phyloP scores from a whole-genome alignment of 192 early-diverging fungal species.

The Dimargaris verticillata region DNA sequence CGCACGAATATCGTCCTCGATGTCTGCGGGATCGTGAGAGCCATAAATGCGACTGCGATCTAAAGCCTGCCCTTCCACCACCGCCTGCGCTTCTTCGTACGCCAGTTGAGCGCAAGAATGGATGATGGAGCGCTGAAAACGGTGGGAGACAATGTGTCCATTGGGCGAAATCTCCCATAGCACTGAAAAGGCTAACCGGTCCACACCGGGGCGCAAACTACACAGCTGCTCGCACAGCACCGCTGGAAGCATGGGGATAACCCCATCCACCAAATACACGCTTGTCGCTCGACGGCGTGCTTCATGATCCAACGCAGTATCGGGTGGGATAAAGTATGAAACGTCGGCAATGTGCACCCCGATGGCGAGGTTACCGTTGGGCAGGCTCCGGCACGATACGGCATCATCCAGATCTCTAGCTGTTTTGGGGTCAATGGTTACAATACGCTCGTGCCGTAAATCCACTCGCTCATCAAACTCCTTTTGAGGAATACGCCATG shows the following conservation, averaged over 20 bases:
- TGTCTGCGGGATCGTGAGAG: slow-evolving; percentile 15
- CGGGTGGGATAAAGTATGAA: slow-evolving; percentile 73
- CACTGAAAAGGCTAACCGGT: slow-evolving; percentile 85
- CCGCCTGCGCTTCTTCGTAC: slow-evolving; percentile 89
- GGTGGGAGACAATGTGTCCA: slow-evolving; percentile 48
- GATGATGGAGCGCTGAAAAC: slow-evolving; percentile 85
- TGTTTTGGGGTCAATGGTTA: slow-evolving; percentile 74
- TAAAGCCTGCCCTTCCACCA: slow-evolving; percentile 27
- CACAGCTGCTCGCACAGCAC: slow-evolving; percentile 68
- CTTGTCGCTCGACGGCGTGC: slow-evolving; percentile 78
- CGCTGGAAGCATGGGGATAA: slow-evolving; percentile 88
- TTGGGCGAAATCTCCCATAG: slow-evolving; percentile 38
- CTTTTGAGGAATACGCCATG: slow-evolving; percentile 59
- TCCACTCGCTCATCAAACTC: slow-evolving; percentile 59
- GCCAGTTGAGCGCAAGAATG: slow-evolving; percentile 78
- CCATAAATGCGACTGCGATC: neutral
- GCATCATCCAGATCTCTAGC: slow-evolving; percentile 32
- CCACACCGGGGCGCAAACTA: slow-evolving; percentile 71
- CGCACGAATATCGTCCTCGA: slow-evolving; percentile 30
- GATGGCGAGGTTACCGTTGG: slow-evolving; percentile 8
- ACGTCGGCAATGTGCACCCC: slow-evolving; percentile 94
- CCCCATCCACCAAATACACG: slow-evolving; percentile 80
- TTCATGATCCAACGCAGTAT: slow-evolving; percentile 68
- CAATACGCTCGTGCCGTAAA: slow-evolving; percentile 49
- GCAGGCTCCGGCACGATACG: slow-evolving; percentile 19